phyloP scores from a whole-genome alignment of 2,329 filamentous ascomycete species.

The Colletotrichum aenigma region DNA sequence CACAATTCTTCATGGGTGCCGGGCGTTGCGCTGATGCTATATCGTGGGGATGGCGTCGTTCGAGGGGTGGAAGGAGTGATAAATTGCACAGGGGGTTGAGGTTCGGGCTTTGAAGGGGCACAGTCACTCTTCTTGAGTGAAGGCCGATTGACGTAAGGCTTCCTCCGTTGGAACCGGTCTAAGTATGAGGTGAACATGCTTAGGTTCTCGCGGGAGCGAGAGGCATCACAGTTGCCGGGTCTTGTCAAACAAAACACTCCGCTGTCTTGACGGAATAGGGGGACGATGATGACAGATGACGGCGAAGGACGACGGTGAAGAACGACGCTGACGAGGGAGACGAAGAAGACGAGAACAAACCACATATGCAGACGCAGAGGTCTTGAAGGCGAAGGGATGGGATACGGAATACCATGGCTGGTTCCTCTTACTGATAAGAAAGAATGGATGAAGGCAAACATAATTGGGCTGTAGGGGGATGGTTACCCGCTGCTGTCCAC shows the following conservation, averaged over 20 bases:
- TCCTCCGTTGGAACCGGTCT: background rate
- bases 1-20: background rate
- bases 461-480: no score
- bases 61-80: background rate
- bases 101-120: background rate
- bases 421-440: no score
- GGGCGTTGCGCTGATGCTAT: background rate
- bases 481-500: no score
- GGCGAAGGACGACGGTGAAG: no score
- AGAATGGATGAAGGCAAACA: no score
- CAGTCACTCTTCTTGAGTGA: background rate
- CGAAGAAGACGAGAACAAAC: background rate
- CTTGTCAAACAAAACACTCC: background rate
- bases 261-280: background rate
- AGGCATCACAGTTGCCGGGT: accelerated
- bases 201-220: accelerated
- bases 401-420: accelerated
- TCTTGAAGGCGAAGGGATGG: no score
- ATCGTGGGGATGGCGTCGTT: background rate
- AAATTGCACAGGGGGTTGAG: background rate
- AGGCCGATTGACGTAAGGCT: background rate
- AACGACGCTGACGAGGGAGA: background rate
- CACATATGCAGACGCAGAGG: no score
- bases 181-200: accelerated
- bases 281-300: background rate